Evolutionary conservation across 2,329 filamentous ascomycete species (phyloP), one percentile per base, ranked within the genome.

Genomic region (Colletotrichum phormii): DNA sequence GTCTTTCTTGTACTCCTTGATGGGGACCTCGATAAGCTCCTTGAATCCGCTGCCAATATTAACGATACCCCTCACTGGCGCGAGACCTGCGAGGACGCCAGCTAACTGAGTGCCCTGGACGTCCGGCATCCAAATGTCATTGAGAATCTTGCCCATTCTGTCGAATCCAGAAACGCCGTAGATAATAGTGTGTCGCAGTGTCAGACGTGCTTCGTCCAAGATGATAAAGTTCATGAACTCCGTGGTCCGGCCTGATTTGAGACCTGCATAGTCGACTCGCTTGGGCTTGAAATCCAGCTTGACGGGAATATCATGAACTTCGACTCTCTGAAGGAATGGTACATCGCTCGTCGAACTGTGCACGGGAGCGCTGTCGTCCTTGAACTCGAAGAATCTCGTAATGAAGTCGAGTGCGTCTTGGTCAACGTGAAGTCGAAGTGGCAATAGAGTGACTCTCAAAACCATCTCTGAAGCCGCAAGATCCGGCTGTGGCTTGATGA

Each of bases 191-290:
- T 96, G 95, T 13, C 94, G 90, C 65, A 99, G 88, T 7, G 93
- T 90, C 88, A 99, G 93, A 73, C 96, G 92, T 2, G 97, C 92
- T 75, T 94, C 92, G 77, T 99, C 97, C 1, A 99, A 89, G 15
- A 96, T 94, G 75, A 99, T 89, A 80, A 99, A 98, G 81, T 99
- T 99, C 95, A 98, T 98, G 79, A 99, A 97, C 81, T 99, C 97
- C 0, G 95, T 97, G 0, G 97, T 98, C 76, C 94, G 95, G 1
- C 97, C 97, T 1, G 97, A 98, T 31, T 95, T 92, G 4, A 99
- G 89, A 4, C 95, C 95, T 0, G 92, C 94, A 77, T 99, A 99
- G 81, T 99, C 96, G 22, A 99, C 94, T n/a, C 95, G 91, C 82
- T 99, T 98, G 9, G 97, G 97, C 81, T 99, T 99, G 84, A 99